Evolutionary conservation across 1,284 basidiomycete genomes (phyloP).

Genomic region (Erythrobasidium hasegawianum): DNA sequence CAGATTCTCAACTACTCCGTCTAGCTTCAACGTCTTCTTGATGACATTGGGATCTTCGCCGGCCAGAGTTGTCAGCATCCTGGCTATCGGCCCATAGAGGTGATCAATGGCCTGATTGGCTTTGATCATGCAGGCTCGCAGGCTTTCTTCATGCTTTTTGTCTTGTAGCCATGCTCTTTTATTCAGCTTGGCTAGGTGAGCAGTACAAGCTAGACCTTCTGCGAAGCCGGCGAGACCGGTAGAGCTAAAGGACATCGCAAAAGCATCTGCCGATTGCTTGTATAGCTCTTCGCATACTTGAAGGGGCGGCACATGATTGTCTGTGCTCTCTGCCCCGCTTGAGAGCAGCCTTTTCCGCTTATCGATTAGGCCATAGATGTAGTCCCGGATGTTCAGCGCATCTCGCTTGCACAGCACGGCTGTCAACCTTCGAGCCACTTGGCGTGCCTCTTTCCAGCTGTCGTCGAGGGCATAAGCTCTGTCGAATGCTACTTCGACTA

Average conservation of each 20-base stretch:
- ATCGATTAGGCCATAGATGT: conserved; percentile 30
- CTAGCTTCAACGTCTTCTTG: conserved; percentile 4
- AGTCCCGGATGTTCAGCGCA: conserved; percentile 27
- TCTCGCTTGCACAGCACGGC: conserved; percentile 31
- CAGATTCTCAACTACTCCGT: conserved; percentile 46
- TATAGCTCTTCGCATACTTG: background rate
- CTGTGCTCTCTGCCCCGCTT: background rate
- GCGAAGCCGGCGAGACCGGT: conserved; percentile 7
- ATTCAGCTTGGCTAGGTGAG: conserved; percentile 15
- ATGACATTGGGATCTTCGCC: conserved; percentile 12
- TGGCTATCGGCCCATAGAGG: conserved; percentile 4
- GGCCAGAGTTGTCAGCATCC: conserved; percentile 6
- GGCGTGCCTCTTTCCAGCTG: conserved; percentile 33
- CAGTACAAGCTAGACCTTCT: background rate
- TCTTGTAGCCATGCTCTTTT: conserved; percentile 19
- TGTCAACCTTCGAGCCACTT: conserved; percentile 25
- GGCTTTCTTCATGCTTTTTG: background rate
- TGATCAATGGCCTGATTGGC: conserved; percentile 17
- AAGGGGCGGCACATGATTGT: background rate
- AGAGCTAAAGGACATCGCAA: background rate
- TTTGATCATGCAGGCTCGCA: conserved; percentile 10
- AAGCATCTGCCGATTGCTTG: background rate
- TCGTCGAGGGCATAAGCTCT: background rate
- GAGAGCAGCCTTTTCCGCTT: conserved; percentile 10
- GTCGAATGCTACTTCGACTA: conserved; percentile 37